Conservation (phyloP, 441 rosid species). For the Manihot esculenta region DNA sequence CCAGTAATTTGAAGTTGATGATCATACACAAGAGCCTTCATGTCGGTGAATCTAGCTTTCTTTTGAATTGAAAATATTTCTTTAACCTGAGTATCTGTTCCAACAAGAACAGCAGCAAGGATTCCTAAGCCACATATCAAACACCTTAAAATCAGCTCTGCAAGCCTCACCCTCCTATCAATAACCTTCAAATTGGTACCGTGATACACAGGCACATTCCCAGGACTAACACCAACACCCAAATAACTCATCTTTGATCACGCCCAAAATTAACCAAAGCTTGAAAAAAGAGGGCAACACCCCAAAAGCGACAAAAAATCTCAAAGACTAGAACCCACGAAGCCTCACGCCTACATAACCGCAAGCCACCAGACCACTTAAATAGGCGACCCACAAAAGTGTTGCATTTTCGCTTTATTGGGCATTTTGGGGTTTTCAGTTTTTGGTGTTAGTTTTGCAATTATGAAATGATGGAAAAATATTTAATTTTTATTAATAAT, state of each 20-base stretch:
- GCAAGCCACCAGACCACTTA: slow-evolving; percentile 18
- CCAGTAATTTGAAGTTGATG: not conserved
- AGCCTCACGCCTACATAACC: not conserved
- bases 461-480: no score
- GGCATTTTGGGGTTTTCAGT: no score
- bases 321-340: not conserved
- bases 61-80: slow-evolving; percentile 65
- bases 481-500: no score
- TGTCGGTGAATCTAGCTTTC: slow-evolving; percentile 73
- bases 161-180: slow-evolving; percentile 63
- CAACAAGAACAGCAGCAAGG: slow-evolving; percentile 60
- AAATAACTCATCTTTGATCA: slow-evolving; percentile 46
- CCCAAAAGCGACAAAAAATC: not conserved
- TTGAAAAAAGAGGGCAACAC: no score
- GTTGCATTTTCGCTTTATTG: no score
- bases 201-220: slow-evolving; percentile 54
- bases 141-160: slow-evolving; percentile 70
- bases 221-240: slow-evolving; percentile 65
- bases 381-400: slow-evolving; percentile 21
- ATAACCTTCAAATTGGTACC: slow-evolving; percentile 48
- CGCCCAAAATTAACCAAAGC: not conserved
- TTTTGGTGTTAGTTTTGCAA: not conserved
- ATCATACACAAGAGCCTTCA: slow-evolving; percentile 90
- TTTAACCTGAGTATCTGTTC: slow-evolving; percentile 64
- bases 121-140: slow-evolving; percentile 51